Conservation (phyloP, 2,329 filamentous ascomycete genomes). For the Diaporthe ampelina region DNA sequence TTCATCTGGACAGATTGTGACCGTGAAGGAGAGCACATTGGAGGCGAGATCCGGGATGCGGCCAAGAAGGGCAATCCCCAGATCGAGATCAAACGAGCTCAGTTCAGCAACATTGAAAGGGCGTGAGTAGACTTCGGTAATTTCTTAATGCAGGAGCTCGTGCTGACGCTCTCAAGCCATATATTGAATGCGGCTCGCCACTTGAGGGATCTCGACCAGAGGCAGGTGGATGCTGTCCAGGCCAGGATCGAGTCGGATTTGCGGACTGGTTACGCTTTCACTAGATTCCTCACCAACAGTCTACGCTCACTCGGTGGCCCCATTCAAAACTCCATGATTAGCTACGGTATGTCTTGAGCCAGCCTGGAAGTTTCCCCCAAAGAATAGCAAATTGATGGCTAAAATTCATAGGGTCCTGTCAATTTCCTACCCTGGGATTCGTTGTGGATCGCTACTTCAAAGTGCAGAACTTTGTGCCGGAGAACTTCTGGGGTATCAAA, state of each 20-base stretch:
- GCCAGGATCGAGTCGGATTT: slow-evolving; percentile 94
- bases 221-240: slow-evolving; percentile 87
- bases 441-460: slow-evolving; percentile 96
- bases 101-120: slow-evolving; percentile 95
- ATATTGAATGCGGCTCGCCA: slow-evolving; percentile 85
- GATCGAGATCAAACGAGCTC: slow-evolving; percentile 86
- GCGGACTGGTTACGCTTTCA: slow-evolving; percentile 92
- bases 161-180: slow-evolving; percentile 69
- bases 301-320: slow-evolving; percentile 80
- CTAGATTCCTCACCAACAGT: slow-evolving; percentile 85
- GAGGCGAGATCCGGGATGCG: slow-evolving; percentile 87
- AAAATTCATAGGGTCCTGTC: slow-evolving; percentile 79
- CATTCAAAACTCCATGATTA: slow-evolving; percentile 76
- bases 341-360: slow-evolving; percentile 75
- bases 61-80: slow-evolving; percentile 80
- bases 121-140: slow-evolving; percentile 67
- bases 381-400: neutral
- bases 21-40: slow-evolving; percentile 96
- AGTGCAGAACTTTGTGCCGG: slow-evolving; percentile 93
- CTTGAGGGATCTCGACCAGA: slow-evolving; percentile 84
- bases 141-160: neutral
- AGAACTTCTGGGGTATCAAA: slow-evolving; percentile 93
- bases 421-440: slow-evolving; percentile 96
- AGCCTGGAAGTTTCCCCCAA: neutral
- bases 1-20: slow-evolving; percentile 99